A percentile compares a stretch with the other conserved stretches of the same genome.
These are phyloP conservation scores for Phytophthora pinifolia DNA, from an alignment of 352 stramenopile genomes.

Conservation along the genomic window DNA sequence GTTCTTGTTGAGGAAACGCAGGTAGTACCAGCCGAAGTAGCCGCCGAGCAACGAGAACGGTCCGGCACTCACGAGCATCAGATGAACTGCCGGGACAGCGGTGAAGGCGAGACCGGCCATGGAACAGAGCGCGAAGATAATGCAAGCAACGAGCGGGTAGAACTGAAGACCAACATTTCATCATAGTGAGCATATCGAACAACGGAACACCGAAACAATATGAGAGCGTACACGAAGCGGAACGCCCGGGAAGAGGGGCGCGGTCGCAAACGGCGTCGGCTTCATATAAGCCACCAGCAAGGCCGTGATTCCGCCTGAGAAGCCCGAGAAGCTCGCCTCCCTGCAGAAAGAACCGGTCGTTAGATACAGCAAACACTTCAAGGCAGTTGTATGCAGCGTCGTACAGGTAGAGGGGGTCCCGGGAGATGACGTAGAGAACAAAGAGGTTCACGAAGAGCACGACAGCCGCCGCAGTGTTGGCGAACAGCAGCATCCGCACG, in stretches of 20 bases:
- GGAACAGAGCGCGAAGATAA: constrained; percentile 55
- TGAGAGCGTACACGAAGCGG: constrained; percentile 59
- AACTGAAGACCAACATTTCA: constrained; percentile 37
- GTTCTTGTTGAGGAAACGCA: constrained; percentile 86
- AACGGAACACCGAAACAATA: background rate
- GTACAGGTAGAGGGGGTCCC: constrained; percentile 77
- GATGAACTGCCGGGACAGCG: constrained; percentile 36
- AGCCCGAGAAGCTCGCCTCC: constrained; percentile 71
- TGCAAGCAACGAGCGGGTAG: constrained; percentile 58
- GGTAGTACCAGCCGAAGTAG: constrained; percentile 86
- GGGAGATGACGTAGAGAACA: constrained; percentile 81
- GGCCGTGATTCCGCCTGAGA: constrained; percentile 74
- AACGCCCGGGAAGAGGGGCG: constrained; percentile 51
- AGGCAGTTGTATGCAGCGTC: background rate
- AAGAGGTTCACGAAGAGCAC: constrained; percentile 83
- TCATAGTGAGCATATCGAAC: constrained; percentile 4
- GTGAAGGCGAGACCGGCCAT: constrained; percentile 42
- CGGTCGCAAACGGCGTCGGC: constrained; percentile 55
- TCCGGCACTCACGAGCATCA: constrained; percentile 61
- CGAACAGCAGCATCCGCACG: constrained; percentile 71
- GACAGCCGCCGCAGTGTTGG: constrained; percentile 67
- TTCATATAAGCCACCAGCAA: constrained; percentile 86
- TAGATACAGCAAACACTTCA: background rate
- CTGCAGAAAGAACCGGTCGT: constrained; percentile 29
- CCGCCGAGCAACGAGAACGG: constrained; percentile 74